Evolutionary conservation across 805 yeast species (phyloP).

Genomic region (Metahyphopichia silvanorum): DNA sequence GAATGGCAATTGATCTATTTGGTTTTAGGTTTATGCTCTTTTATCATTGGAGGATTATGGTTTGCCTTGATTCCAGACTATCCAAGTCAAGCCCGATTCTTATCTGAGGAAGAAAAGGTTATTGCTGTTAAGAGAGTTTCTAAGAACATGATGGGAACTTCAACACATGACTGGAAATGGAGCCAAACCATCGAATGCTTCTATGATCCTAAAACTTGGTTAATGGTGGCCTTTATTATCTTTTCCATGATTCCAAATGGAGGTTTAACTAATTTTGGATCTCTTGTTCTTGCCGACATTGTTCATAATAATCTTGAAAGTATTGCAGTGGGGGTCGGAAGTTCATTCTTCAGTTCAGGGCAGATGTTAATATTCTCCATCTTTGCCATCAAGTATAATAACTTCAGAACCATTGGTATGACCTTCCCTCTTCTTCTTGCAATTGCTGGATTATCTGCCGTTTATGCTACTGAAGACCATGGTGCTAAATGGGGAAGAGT

Average conservation of each 20-base stretch:
- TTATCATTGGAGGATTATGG: conserved; percentile 47
- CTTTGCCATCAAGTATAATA: conserved; percentile 1
- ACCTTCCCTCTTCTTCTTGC: conserved; percentile 8
- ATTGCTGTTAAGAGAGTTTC: conserved; percentile 31
- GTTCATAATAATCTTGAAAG: conserved; percentile 5
- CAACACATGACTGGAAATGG: conserved; percentile 33
- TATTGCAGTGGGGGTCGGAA: conserved; percentile 5
- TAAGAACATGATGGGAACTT: conserved; percentile 40
- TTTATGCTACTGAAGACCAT: conserved; percentile 10
- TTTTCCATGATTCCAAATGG: conserved; percentile 19
- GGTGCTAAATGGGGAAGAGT: conserved; percentile 24
- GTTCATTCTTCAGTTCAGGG: conserved; percentile 5
- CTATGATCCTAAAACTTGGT: conserved; percentile 33
- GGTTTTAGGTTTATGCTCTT: conserved; percentile 57
- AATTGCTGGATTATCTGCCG: conserved; percentile 12
- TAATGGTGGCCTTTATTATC: conserved; percentile 24
- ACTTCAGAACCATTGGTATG: conserved; percentile 2
- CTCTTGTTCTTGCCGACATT: conserved; percentile 4
- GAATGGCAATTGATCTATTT: conserved; percentile 66
- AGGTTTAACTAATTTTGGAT: conserved; percentile 12
- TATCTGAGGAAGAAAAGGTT: conserved; percentile 23
- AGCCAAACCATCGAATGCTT: conserved; percentile 36
- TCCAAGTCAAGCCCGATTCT: conserved; percentile 24
- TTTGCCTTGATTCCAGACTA: conserved; percentile 41
- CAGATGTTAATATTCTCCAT: conserved; percentile 3